Base-by-base conservation (phyloP, 352 stramenopile genomes). In the Phytophthora palmivora region DNA sequence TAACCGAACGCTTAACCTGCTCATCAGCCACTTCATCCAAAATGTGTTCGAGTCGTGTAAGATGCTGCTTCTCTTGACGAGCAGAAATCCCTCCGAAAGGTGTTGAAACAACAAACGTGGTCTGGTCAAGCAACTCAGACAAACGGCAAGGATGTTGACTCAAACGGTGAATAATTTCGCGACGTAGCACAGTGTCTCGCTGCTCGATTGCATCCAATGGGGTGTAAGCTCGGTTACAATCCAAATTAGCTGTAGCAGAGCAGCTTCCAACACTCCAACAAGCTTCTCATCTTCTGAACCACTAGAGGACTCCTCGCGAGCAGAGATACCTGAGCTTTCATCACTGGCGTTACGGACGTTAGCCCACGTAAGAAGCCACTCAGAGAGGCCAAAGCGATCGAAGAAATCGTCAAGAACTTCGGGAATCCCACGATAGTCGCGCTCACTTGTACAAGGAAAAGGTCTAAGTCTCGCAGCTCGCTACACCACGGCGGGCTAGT, bases 161-260 rank as follows among this genome's bases (percentile, higher is more conserved):
- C 21, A 97, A 53, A 1, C 85, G 76, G 67, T 98, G 92, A 4
- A 98, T 79, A 43, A 98, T 81, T 53, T 98, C 89, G 16, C 92
- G 77, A 8, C 89, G 83, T 32, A 98, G 74, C 28, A 88, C 80
- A 14, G 69, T 80, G 33, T 89, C 84, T 30, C 63, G 65, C 30
- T 79, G 65, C 34, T 92, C 69, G 49, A 92, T 89, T 14, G 72
- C 76, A 28, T 87, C 70, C 14, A 84, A 67, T 4, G 84, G 79
- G 82, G 78, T 7, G 86, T 90, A 4, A 97, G 57, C 64, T 97
- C 89, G 1, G 89, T 97, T 10, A 91, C 63, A 39, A 96, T 83
- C 84, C 88, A 94, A 48, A 95, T 89, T 16, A 97, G 52, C 59
- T 94, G 75, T 15, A 94, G 58, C 24, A 97, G 60, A 11, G 87